Base-by-base conservation (phyloP, 495 filamentous ascomycete genomes). In the Penicillium paxilli region DNA sequence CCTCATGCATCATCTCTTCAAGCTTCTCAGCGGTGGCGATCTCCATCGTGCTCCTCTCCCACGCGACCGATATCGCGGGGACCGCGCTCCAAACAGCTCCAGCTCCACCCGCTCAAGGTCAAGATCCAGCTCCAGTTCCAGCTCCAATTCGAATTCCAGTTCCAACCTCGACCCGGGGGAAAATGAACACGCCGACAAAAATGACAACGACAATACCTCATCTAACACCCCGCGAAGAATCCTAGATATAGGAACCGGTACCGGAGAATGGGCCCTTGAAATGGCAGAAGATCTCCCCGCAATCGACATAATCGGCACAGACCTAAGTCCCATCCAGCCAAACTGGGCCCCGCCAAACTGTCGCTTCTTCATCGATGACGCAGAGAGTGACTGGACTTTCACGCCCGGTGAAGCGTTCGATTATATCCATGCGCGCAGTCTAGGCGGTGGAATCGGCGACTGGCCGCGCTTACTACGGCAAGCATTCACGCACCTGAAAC, bases 201-300 rank as follows among this genome's bases (percentile, higher is more conserved):
- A 40, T 14, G n/a, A 4, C 14, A 40, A 40, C 41, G 23, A 7
- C 28, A 38, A 21, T n/a, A 17, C 40, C 9, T 9, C 10, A n/a
- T 6, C 9, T 11, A 48, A 42, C 37, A 17, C 37, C 9, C 22
- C 64, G 5, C 60, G 62, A 37, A 69, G 71, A 52, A 66, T 77
- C 46, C 67, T 78, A 6, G 75, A 78, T 54, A 64, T 78, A 30
- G 78, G 78, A 51, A 86, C 83, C 0, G 83, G 83, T 12, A 84
- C 82, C 0, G 84, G 79, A 14, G 78, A 79, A 47, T 86, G 83
- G 83, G 82, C 80, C n/a, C 70, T 83, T 26, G 83, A 87, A 51
- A 80, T 84, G 51, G 84, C 78, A 2, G 85, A 89, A 54, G 52
- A 75, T 9, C 83, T 80, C 60, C 81, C 81, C 7, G 52, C 69